phyloP scores from a whole-genome alignment of 176 grass and related monocot species.

The Eremochloa ophiuroides region DNA sequence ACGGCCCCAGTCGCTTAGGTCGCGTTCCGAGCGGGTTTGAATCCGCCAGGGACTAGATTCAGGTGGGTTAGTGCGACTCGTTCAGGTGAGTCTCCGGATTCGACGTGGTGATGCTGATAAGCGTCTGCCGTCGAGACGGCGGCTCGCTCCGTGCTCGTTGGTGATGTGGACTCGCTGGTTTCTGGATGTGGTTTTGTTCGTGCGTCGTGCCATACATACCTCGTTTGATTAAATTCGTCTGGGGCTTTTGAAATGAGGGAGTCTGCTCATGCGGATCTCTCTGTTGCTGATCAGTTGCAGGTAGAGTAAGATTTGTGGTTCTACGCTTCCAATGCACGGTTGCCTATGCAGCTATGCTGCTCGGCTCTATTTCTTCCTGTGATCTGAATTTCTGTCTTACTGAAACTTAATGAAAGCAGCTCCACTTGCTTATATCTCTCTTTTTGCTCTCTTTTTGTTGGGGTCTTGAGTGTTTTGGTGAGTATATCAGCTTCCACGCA shows the following conservation, averaged over 20 bases:
- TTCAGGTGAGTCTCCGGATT: neutral
- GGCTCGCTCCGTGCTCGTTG: neutral
- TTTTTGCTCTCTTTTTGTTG: neutral
- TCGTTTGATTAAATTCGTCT: neutral
- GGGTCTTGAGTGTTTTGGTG: neutral
- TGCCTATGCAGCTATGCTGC: neutral
- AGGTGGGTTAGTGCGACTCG: neutral
- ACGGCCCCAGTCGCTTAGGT: neutral
- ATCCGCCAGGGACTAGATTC: conserved; percentile 12
- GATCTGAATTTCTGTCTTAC: neutral
- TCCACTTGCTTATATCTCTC: neutral
- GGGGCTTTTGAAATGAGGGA: neutral
- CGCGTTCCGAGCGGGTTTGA: neutral
- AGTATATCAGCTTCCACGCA: neutral
- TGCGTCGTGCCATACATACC: neutral
- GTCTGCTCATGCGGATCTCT: neutral
- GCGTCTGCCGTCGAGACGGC: neutral
- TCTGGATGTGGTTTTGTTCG: neutral
- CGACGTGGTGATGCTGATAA: neutral
- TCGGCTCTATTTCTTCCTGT: neutral
- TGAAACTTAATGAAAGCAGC: neutral
- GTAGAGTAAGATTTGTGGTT: neutral
- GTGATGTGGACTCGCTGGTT: neutral
- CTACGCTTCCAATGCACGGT: neutral
- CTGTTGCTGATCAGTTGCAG: neutral